These are phyloP conservation scores for Saksenaea vasiformis DNA, from an alignment of 371 early-diverging fungal genomes.

Conservation along the genomic window DNA sequence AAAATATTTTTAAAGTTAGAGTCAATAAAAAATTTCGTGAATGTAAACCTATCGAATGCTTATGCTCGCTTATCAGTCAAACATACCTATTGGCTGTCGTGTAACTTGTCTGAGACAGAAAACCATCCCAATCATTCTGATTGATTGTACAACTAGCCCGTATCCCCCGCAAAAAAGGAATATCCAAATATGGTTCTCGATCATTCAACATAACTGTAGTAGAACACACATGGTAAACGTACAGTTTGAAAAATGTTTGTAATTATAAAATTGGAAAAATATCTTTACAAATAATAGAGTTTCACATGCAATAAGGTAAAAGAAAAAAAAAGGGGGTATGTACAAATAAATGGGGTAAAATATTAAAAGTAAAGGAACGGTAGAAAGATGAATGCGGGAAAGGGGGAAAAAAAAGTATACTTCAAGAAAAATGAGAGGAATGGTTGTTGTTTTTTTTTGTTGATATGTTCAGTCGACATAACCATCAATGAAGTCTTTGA, in stretches of 20 bases:
- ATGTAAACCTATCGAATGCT: no score
- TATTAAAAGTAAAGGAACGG: neutral
- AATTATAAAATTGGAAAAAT: neutral
- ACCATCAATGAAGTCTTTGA: constrained; percentile 18
- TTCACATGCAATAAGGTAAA: neutral
- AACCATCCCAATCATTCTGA: neutral
- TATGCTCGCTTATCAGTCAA: no score
- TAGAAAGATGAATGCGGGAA: neutral
- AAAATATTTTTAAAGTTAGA: neutral
- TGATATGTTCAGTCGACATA: constrained; percentile 9
- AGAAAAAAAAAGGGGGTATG: neutral
- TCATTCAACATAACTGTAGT: neutral
- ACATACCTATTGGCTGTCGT: no score
- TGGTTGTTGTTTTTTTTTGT: neutral
- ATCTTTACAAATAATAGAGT: neutral
- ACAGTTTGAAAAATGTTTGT: neutral
- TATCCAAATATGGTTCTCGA: neutral
- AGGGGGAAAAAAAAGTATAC: neutral
- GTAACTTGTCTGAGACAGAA: no score
- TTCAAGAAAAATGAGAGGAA: neutral
- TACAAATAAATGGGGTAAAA: neutral
- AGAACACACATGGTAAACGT: neutral
- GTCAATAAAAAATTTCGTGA: neutral
- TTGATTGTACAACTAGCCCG: neutral
- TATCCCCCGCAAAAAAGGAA: neutral